Evolutionary conservation across 495 filamentous ascomycete species (phyloP).

Genomic region (Friedmanniomyces endolithicus): DNA sequence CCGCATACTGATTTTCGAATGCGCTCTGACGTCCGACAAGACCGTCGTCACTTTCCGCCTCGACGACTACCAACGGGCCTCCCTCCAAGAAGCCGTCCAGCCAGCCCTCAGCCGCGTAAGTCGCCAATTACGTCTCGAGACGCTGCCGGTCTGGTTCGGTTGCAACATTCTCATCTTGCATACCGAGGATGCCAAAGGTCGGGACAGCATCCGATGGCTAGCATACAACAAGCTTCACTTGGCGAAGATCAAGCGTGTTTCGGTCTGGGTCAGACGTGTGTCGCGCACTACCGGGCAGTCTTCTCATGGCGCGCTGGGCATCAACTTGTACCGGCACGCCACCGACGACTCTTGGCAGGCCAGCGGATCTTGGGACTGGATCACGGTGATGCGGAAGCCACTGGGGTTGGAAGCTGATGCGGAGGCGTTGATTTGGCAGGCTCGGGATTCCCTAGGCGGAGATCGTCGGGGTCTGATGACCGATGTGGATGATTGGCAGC

Average conservation of each 20-base stretch:
- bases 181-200: slow-evolving; percentile 1
- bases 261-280: slow-evolving; percentile 6
- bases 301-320: slow-evolving; percentile 1
- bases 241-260: neutral
- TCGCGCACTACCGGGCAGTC: neutral
- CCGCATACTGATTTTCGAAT: slow-evolving; percentile 10
- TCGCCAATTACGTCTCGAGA: slow-evolving; percentile 6
- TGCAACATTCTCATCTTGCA: slow-evolving; percentile 7
- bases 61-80: slow-evolving; percentile 11
- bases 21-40: neutral
- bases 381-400: slow-evolving; percentile 8
- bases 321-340: neutral
- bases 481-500: too few relatives aligned
- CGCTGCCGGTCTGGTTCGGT: slow-evolving; percentile 8
- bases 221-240: neutral
- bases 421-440: neutral
- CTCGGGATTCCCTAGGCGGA: neutral
- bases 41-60: slow-evolving; percentile 12
- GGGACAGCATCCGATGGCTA: neutral
- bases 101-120: slow-evolving; percentile 6
- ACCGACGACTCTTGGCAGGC: slow-evolving; percentile 2
- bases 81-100: slow-evolving; percentile 4
- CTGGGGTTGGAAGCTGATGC: neutral
- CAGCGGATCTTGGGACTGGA: slow-evolving; percentile 1
- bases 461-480: too few relatives aligned